A percentile compares a stretch with the other conserved stretches of the same genome.
These are phyloP conservation scores for Cymodocea nodosa DNA, from an alignment of 116 monocot genomes.

Conservation along the genomic window DNA sequence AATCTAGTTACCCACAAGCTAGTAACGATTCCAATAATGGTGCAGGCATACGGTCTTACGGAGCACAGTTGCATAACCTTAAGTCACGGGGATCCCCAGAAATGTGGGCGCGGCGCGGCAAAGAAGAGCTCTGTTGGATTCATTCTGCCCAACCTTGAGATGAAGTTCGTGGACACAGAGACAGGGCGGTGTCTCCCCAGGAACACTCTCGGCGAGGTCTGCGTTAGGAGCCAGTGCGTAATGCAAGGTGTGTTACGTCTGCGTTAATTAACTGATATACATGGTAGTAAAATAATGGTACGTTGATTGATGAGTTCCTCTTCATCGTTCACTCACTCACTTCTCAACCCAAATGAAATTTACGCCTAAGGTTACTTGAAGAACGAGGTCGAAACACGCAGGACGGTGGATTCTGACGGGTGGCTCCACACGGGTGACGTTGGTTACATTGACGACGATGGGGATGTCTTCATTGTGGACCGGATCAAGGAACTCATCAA, in stretches of 20 bases:
- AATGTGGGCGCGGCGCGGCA: conserved; percentile 29
- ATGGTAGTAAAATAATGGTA: no score
- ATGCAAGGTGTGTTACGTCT: conserved; percentile 45
- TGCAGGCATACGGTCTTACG: conserved; percentile 79
- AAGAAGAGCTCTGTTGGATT: conserved; percentile 85
- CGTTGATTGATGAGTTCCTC: no score
- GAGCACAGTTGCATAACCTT: conserved; percentile 96
- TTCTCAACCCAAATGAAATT: not conserved
- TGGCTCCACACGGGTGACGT: conserved; percentile 93
- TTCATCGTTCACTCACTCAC: not conserved
- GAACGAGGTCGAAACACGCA: conserved; percentile 55
- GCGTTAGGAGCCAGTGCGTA: conserved; percentile 80
- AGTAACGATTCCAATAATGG: no score
- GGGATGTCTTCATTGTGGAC: conserved; percentile 82
- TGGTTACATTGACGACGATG: conserved; percentile 89
- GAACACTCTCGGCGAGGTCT: conserved; percentile 63
- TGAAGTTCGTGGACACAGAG: conserved; percentile 73
- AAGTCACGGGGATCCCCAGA: conserved; percentile 55
- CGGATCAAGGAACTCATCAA: conserved; percentile 96
- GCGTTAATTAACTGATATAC: no score
- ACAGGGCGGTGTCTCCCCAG: conserved; percentile 42
- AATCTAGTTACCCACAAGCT: no score
- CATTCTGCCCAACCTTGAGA: conserved; percentile 81
- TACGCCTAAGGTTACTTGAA: conserved; percentile 52
- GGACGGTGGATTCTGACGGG: conserved; percentile 50